Base-by-base conservation (phyloP, 2,329 filamentous ascomycete genomes). In the Orbilia quercus region DNA sequence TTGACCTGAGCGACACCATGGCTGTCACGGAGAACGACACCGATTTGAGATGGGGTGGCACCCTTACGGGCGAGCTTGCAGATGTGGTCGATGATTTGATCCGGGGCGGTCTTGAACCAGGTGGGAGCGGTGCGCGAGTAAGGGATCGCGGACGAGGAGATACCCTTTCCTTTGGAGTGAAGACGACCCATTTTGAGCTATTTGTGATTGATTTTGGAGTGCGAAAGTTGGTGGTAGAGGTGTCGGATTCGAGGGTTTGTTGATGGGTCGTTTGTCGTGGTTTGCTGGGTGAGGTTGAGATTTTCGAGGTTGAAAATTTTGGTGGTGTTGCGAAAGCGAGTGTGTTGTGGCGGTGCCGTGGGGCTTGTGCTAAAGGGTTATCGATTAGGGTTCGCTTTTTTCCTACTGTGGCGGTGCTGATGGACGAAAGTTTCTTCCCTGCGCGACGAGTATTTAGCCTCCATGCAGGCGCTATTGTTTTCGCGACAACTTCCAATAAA, bases 101-200 rank as follows among this genome's bases (percentile, higher is more conserved):
- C 92, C 82, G 95, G 93, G 80, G 92, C 96, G 85, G 92, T 96
- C 91, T 99, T 99, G 84, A 98, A 76, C 95, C 95, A 99, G 79
- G 93, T 88, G 76, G 95, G 94, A 77, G 92, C 83, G 80, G 88
- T 89, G 86, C 95, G 94, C 79, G 92, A 96, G 90, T 98, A 99
- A 82, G 96, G 95, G 84, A 98, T 85, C 81, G 95, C 92, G 77
- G 92, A 96, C 85, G 91, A 85, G 79, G 92, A 92, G 85, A 99
- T 99, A 85, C 95, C 96, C 91, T 98, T 98, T 87, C 95, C 94
- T 82, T 97, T 96, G 88, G 88, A 91, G 90, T 99, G 96, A 47
- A 72, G 67, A 50, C 67, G 67, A 72, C 67, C 67, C 67, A 72
- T 72, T 72, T 64, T 65, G 51, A 28, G 58, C 65, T 53, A 65